A percentile compares a stretch with the other conserved stretches of the same genome.
Conservation (phyloP, 371 early-diverging fungal genomes). For the Mortierella sp. region DNA sequence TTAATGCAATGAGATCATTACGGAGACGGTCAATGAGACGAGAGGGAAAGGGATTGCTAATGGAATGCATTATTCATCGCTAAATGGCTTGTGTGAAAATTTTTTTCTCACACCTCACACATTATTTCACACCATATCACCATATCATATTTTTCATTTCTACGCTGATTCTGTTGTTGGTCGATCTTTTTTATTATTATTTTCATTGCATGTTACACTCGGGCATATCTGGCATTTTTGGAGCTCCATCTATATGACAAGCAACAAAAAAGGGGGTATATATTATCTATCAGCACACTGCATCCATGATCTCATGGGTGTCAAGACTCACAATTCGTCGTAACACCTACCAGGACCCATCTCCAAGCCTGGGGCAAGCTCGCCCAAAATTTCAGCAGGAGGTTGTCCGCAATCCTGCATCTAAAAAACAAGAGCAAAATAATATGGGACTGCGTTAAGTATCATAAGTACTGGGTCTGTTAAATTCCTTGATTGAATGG, state of each 20-base stretch:
- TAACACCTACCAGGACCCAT: constrained; percentile 45
- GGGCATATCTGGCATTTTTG: constrained; percentile 57
- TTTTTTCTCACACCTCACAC: no score
- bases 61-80: no score
- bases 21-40: no score
- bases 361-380: constrained; percentile 91
- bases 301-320: background rate
- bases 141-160: background rate
- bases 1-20: no score
- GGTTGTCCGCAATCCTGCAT: constrained; percentile 97
- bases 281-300: background rate
- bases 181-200: no score
- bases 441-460: no score
- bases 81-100: no score
- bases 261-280: background rate
- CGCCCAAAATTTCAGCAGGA: constrained; percentile 88
- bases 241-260: constrained; percentile 37
- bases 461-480: no score
- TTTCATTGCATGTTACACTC: constrained; percentile 55
- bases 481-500: no score
- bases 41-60: no score
- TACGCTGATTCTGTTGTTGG: no score
- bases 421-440: constrained; percentile 46
- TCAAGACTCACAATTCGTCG: background rate
- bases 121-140: no score